Conservation (phyloP, 2,329 filamentous ascomycete genomes). For the Fusarium pseudograminearum region DNA sequence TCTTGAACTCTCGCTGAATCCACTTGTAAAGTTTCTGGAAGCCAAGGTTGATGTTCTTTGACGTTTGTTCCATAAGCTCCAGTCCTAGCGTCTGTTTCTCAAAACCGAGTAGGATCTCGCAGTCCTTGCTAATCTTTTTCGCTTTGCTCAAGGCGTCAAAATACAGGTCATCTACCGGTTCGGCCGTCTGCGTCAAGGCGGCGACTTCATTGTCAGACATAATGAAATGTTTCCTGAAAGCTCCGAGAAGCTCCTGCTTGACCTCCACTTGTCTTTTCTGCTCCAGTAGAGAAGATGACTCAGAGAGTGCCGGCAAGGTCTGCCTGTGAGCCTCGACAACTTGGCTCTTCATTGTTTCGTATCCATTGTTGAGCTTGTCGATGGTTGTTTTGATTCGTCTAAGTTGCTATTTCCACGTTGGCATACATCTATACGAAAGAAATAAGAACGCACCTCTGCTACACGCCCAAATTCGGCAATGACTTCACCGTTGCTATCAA, state of each 20-base stretch:
- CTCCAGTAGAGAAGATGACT: slow-evolving; percentile 78
- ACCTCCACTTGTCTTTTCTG: slow-evolving; percentile 80
- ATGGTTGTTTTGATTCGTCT: slow-evolving; percentile 85
- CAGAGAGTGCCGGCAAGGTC: slow-evolving; percentile 79
- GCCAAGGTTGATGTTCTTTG: slow-evolving; percentile 85
- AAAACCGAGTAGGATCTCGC: slow-evolving; percentile 87
- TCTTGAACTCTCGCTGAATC: slow-evolving; percentile 94
- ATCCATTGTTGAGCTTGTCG: slow-evolving; percentile 80
- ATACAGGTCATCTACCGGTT: slow-evolving; percentile 87
- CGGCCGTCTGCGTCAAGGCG: slow-evolving; percentile 79
- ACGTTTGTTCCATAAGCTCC: slow-evolving; percentile 91
- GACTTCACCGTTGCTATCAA: slow-evolving; percentile 90
- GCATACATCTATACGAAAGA: slow-evolving; percentile 15
- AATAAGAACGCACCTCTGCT: slow-evolving; percentile 75
- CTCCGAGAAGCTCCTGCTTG: slow-evolving; percentile 81
- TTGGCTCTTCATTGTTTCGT: slow-evolving; percentile 82
- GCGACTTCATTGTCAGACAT: slow-evolving; percentile 84
- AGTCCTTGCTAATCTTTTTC: slow-evolving; percentile 89
- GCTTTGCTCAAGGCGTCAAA: slow-evolving; percentile 82
- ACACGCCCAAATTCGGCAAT: slow-evolving; percentile 90
- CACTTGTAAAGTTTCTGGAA: slow-evolving; percentile 97
- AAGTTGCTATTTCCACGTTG: slow-evolving; percentile 75
- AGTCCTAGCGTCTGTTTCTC: slow-evolving; percentile 90
- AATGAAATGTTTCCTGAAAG: slow-evolving; percentile 86
- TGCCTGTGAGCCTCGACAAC: slow-evolving; percentile 80